Evolutionary conservation across 495 filamentous ascomycete species (phyloP).

Genomic region (Recurvomyces mirabilis): DNA sequence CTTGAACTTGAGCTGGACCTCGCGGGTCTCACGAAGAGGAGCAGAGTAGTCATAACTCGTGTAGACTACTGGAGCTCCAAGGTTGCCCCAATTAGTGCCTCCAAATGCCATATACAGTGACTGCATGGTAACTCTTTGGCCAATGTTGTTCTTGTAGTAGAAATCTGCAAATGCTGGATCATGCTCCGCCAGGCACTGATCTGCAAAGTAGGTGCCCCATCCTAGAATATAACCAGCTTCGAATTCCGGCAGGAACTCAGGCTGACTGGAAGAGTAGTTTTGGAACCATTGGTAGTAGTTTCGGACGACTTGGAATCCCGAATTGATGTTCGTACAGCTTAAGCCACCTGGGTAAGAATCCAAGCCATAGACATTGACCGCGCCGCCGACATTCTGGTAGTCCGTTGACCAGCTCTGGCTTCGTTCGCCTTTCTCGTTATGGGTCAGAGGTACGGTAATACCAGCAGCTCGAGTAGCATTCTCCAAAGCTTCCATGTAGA

Average conservation of each 20-base stretch:
- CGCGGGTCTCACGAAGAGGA: conserved; percentile 48
- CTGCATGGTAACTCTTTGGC: conserved; percentile 34
- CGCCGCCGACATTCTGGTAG: conserved; percentile 39
- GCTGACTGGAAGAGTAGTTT: conserved; percentile 40
- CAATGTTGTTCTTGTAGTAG: conserved; percentile 46
- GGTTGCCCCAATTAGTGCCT: conserved; percentile 44
- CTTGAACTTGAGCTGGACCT: conserved; percentile 46
- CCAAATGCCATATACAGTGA: conserved; percentile 45
- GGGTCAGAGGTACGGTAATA: conserved; percentile 43
- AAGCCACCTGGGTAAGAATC: conserved; percentile 55
- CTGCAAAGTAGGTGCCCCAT: conserved; percentile 47
- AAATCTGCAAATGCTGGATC: conserved; percentile 45
- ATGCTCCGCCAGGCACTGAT: conserved; percentile 38
- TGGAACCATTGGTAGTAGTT: conserved; percentile 35
- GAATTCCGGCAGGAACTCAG: conserved; percentile 52
- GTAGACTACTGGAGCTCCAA: conserved; percentile 23
- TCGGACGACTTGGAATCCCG: conserved; percentile 44
- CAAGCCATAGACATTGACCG: conserved; percentile 48
- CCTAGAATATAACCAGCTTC: conserved; percentile 50
- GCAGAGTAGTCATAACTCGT: conserved; percentile 32
- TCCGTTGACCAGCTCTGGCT: conserved; percentile 35
- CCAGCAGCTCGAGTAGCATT: conserved; percentile 41
- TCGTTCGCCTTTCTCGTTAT: conserved; percentile 41
- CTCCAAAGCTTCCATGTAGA: conserved; percentile 49
- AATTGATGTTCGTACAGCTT: conserved; percentile 47